phyloP scores from a whole-genome alignment of 352 stramenopile genomes.

The Phytophthora europaea region DNA sequence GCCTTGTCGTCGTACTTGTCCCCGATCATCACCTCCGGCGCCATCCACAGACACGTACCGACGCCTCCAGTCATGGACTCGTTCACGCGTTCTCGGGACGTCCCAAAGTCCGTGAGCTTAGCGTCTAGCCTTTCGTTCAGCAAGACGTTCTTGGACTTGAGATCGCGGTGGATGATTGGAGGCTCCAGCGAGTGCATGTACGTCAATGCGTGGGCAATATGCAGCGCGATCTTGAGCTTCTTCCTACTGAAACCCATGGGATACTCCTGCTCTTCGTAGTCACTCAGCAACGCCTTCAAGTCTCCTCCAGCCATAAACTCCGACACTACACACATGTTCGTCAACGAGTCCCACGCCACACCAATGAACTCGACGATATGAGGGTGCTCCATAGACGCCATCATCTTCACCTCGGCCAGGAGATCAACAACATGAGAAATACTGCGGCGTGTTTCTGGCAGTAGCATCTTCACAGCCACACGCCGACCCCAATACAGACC shows the following conservation, averaged over 20 bases:
- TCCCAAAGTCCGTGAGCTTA: slow-evolving; percentile 60
- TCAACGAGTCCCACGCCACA: slow-evolving; percentile 60
- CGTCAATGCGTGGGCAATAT: slow-evolving; percentile 45
- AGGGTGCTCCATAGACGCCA: slow-evolving; percentile 51
- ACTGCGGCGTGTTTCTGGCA: slow-evolving; percentile 47
- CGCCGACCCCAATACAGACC: slow-evolving; percentile 42
- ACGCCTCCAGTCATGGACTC: slow-evolving; percentile 48
- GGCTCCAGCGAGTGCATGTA: slow-evolving; percentile 57
- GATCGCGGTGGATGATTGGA: slow-evolving; percentile 54
- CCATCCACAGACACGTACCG: slow-evolving; percentile 53
- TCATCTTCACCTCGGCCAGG: slow-evolving; percentile 57
- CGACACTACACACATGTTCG: slow-evolving; percentile 58
- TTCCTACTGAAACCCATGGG: slow-evolving; percentile 41
- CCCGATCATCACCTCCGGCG: slow-evolving; percentile 52
- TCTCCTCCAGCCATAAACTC: slow-evolving; percentile 71
- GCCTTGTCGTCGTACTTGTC: slow-evolving; percentile 51
- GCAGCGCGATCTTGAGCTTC: slow-evolving; percentile 49
- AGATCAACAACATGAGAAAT: slow-evolving; percentile 44
- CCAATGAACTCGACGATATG: slow-evolving; percentile 63
- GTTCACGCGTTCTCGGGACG: slow-evolving; percentile 40
- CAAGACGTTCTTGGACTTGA: slow-evolving; percentile 67
- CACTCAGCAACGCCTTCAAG: slow-evolving; percentile 49
- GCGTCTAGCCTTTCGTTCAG: slow-evolving; percentile 43
- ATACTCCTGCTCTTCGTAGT: slow-evolving; percentile 30
- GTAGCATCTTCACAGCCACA: slow-evolving; percentile 63